These are phyloP conservation scores for Secale cereale DNA, from an alignment of 176 grass and related monocot genomes.

Conservation along the genomic window DNA sequence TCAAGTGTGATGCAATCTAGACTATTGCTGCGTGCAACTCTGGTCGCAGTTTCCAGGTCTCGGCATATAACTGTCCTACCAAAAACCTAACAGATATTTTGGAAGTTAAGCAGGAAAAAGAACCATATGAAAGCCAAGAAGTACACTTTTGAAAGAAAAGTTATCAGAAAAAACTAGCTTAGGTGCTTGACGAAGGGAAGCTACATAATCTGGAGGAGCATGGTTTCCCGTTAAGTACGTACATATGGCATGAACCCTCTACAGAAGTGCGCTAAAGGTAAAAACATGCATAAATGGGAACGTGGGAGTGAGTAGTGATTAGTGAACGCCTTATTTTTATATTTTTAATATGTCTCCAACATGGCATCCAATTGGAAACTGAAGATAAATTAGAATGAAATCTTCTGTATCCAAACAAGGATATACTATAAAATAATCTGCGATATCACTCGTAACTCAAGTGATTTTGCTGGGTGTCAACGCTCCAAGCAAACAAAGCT, in stretches of 20 bases:
- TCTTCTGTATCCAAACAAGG: not conserved
- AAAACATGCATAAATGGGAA: not conserved
- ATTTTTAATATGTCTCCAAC: slow-evolving; percentile 1
- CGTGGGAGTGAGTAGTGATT: not conserved
- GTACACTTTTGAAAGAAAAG: not conserved
- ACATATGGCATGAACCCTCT: slow-evolving; percentile 9
- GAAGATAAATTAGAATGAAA: slow-evolving; percentile 19
- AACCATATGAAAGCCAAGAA: not conserved
- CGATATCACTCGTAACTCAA: not conserved
- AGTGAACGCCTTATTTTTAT: not conserved
- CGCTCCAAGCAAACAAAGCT: not conserved
- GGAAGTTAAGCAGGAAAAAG: slow-evolving; percentile 3
- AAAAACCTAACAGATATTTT: slow-evolving; percentile 73
- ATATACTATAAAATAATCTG: not conserved
- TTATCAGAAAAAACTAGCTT: slow-evolving; percentile 23
- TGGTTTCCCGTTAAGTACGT: slow-evolving; percentile 2
- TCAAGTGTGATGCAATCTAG: slow-evolving; percentile 98
- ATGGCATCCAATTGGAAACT: not conserved
- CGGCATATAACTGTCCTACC: slow-evolving; percentile 99
- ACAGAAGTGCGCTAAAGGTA: slow-evolving; percentile 1
- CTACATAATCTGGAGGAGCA: not conserved
- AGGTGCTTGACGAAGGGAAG: slow-evolving; percentile 18
- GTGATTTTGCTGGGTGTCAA: slow-evolving; percentile 1
- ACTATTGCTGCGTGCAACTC: slow-evolving; percentile 73
- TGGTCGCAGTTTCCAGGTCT: slow-evolving; percentile 86